These are phyloP conservation scores for Iberis amara DNA, from an alignment of 441 rosid genomes.

Conservation along the genomic window DNA sequence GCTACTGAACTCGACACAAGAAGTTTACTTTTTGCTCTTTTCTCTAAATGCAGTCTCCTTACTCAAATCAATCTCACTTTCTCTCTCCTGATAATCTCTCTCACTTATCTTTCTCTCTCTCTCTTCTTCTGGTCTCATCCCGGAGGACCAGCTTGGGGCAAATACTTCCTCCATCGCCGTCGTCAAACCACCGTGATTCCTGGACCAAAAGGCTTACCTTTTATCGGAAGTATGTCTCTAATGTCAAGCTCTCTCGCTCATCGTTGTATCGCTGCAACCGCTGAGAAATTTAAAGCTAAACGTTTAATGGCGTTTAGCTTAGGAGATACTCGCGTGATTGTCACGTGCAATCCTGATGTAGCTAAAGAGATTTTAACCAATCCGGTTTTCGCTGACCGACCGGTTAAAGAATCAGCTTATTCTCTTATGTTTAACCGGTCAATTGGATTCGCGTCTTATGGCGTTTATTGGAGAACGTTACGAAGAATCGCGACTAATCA, in stretches of 20 bases:
- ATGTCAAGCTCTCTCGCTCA: conserved; percentile 66
- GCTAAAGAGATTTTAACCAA: conserved; percentile 72
- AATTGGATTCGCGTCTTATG: conserved; percentile 82
- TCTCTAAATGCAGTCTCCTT: conserved; percentile 48
- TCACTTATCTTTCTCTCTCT: conserved; percentile 37
- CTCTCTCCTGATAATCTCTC: conserved; percentile 34
- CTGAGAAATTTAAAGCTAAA: conserved; percentile 42
- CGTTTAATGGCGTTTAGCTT: conserved; percentile 84
- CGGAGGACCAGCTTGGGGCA: conserved; percentile 95
- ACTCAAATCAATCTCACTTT: conserved; percentile 41
- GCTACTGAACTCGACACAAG: conserved; percentile 42
- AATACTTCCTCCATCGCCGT: conserved; percentile 27
- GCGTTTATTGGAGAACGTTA: conserved; percentile 70
- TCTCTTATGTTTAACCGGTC: conserved; percentile 77
- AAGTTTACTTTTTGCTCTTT: conserved; percentile 54
- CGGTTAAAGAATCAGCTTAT: conserved; percentile 81
- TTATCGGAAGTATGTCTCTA: conserved; percentile 66
- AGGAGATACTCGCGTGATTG: conserved; percentile 65
- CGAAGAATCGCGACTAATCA: conserved; percentile 64
- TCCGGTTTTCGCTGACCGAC: conserved; percentile 75
- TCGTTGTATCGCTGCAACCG: conserved; percentile 53
- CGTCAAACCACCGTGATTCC: conserved; percentile 39
- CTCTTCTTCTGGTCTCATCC: conserved; percentile 64
- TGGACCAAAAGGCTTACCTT: conserved; percentile 72
- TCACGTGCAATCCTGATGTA: conserved; percentile 66